Percentiles rank a stretch among this genome's conserved stretches.
These are phyloP conservation scores for Colletotrichum viniferum DNA, from an alignment of 2,329 filamentous ascomycete genomes.

Conservation along the genomic window DNA sequence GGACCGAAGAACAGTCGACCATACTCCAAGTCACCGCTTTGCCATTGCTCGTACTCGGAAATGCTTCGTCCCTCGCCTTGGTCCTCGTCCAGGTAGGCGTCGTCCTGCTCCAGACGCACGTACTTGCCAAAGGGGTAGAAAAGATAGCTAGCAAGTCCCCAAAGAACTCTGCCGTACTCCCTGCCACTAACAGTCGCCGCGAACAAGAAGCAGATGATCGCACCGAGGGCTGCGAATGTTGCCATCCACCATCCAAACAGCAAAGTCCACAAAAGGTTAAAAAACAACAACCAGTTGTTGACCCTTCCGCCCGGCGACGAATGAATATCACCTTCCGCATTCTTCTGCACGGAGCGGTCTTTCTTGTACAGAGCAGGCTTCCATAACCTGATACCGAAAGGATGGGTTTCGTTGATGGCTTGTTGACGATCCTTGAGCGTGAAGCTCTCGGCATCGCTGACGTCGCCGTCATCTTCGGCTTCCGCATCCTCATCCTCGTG, in stretches of 20 bases:
- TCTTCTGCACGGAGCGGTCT: conserved; percentile 92
- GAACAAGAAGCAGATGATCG: conserved; percentile 79
- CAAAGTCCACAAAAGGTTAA: conserved; percentile 90
- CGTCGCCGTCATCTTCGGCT: conserved; percentile 68
- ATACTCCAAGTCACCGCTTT: conserved; percentile 95
- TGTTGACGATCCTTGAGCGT: conserved; percentile 96
- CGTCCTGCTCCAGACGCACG: conserved; percentile 90
- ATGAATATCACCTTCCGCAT: conserved; percentile 95
- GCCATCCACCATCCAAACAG: conserved; percentile 97
- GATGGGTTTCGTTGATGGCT: conserved; percentile 98
- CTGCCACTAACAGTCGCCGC: conserved; percentile 78
- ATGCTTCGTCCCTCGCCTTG: conserved; percentile 96
- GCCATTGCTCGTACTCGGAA: conserved; percentile 98
- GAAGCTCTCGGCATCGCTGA: conserved; percentile 96
- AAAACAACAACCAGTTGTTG: conserved; percentile 81
- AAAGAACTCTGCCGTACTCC: conserved; percentile 85
- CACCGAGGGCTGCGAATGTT: conserved; percentile 73
- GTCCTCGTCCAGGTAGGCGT: conserved; percentile 93
- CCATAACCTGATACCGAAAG: conserved; percentile 98
- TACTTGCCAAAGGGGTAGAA: conserved; percentile 98
- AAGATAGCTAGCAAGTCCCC: conserved; percentile 83
- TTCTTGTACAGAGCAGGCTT: conserved; percentile 99
- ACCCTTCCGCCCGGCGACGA: conserved; percentile 89
- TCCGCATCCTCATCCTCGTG: conserved; percentile 44
- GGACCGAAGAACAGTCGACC: conserved; percentile 96